Percentiles rank a stretch among this genome's conserved stretches.
Evolutionary conservation across 805 yeast genomes (phyloP).

Genomic region (Jamesozyma gamospora): DNA sequence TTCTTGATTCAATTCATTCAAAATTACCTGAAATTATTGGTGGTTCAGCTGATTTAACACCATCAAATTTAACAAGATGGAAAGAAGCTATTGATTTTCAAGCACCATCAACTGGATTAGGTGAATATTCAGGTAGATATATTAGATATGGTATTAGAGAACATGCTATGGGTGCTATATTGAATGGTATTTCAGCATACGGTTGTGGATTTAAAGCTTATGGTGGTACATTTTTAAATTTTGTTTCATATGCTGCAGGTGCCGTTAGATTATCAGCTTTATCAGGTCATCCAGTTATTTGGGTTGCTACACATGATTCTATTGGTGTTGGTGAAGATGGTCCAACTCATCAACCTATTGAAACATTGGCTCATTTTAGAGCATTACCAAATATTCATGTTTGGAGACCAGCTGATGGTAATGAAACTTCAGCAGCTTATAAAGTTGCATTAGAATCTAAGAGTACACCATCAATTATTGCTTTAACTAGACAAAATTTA

Average conservation of each 20-base stretch:
- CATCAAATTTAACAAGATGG: constrained; percentile 91
- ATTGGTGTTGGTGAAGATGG: constrained; percentile 91
- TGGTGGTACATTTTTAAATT: constrained; percentile 98
- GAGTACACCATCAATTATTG: constrained; percentile 63
- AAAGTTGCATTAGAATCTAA: constrained; percentile 50
- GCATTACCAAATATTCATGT: constrained; percentile 74
- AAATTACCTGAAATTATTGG: constrained; percentile 83
- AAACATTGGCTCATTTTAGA: constrained; percentile 78
- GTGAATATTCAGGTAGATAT: constrained; percentile 86
- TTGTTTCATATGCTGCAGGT: constrained; percentile 76
- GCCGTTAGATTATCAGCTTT: constrained; percentile 78
- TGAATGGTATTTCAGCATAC: constrained; percentile 93
- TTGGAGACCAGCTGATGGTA: constrained; percentile 93
- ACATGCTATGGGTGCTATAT: constrained; percentile 97
- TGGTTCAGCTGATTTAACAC: constrained; percentile 97
- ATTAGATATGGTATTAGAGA: constrained; percentile 97
- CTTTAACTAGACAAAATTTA: constrained; percentile 76
- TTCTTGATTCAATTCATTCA: constrained; percentile 50
- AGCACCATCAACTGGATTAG: constrained; percentile 68
- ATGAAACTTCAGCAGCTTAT: constrained; percentile 80
- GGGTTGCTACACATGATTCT: constrained; percentile 88
- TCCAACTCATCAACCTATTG: constrained; percentile 90
- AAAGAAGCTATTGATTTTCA: constrained; percentile 82
- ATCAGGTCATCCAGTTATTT: constrained; percentile 71
- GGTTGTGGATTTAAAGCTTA: constrained; percentile 76